Evolutionary conservation across 768 basidiomycete species (phyloP), one percentile per base, ranked within the genome.

Genomic region (Epithele typhae): DNA sequence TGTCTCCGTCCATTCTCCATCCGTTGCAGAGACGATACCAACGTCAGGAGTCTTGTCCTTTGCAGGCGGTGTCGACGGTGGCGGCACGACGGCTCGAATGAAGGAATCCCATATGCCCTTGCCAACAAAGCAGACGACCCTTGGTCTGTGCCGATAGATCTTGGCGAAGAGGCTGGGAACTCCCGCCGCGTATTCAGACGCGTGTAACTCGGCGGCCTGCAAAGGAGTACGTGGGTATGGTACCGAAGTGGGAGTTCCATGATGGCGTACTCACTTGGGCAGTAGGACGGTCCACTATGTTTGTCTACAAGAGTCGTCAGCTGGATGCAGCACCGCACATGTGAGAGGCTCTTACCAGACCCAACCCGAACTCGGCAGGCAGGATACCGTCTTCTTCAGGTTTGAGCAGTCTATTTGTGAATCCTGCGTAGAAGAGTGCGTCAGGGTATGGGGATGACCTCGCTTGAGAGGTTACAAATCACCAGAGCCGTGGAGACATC

Each of bases 91-190:
- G 48, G 48, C 69, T 60, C 32, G 73, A 67, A 63, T 56, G 42
- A 60, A 59, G 22, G 52, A 46, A 4, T 64, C 56, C 76, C 79
- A 81, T 25, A 92, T 90, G 8, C 74, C 72, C 49, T 87, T 70
- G 1, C 92, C 91, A 1, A 92, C 82, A 56, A 92, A 87, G 57
- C 87, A 90, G 0, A 90, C 73, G 5, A 92, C 68, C 3, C 71
- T 69, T 0, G 91, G 91, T 10, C 74, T 73, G 52, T 73, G 73
- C 8, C 59, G 64, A 0, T 65, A 57, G 17, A 93, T 66, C 59
- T 91, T 92, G 18, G 55, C 54, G 0, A 92, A 69, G 6, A 92
- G 68, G 0, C 58, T 50, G 1, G 81, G 78, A 0, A 88, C 84
- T 4, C 76, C 70, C 11, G 63, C 68, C 1, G 59, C 48, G 61